phyloP scores from a whole-genome alignment of 768 basidiomycete species.

The Dentipellis fragilis region DNA sequence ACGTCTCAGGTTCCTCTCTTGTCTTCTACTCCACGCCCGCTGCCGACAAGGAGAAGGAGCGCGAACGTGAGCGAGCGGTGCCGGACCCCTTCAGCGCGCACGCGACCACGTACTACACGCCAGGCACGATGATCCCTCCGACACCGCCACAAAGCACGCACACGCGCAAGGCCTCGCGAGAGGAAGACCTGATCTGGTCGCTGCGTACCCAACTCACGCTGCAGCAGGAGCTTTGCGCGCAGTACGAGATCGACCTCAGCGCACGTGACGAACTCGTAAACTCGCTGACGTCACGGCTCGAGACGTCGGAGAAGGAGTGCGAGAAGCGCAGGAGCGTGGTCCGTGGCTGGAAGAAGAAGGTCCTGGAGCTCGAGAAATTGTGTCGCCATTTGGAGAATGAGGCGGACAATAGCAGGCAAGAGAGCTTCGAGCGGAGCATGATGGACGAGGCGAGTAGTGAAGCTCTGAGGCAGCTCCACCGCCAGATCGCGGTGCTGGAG shows the following conservation, averaged over 20 bases:
- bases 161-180: conserved; percentile 60
- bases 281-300: conserved; percentile 43
- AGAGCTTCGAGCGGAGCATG: conserved; percentile 70
- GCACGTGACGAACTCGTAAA: conserved; percentile 68
- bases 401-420: conserved; percentile 75
- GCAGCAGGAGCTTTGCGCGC: conserved; percentile 64
- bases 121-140: conserved; percentile 60
- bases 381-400: conserved; percentile 72
- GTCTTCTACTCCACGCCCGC: conserved; percentile 29
- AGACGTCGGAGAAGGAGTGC: conserved; percentile 52
- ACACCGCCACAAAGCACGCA: conserved; percentile 33
- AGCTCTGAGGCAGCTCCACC: conserved; percentile 71
- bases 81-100: conserved; percentile 70
- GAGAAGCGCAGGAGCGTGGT: conserved; percentile 44
- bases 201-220: conserved; percentile 67
- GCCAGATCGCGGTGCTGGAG: conserved; percentile 69
- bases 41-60: conserved; percentile 11
- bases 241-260: conserved; percentile 66
- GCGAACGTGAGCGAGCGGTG: conserved; percentile 24
- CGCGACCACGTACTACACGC: conserved; percentile 69
- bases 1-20: conserved; percentile 39
- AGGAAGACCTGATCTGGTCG: conserved; percentile 61
- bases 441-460: conserved; percentile 79
- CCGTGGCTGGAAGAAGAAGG: conserved; percentile 66
- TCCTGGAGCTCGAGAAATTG: conserved; percentile 59